Percentiles rank a stretch among this genome's conserved stretches.
Conservation (phyloP, 306 rosid species). For the Cucumis cinereus region DNA sequence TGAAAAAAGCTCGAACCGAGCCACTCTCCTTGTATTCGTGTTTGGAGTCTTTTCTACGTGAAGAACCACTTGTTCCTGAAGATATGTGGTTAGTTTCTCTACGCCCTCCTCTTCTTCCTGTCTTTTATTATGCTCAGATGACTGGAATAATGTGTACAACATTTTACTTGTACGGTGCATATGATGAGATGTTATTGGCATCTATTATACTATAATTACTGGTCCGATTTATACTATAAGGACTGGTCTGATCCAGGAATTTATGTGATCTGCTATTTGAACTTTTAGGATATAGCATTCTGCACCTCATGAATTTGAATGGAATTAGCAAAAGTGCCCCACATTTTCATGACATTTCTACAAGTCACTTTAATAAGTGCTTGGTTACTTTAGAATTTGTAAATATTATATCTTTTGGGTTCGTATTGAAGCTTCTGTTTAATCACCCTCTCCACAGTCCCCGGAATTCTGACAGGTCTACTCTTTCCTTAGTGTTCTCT, state of each 20-base stretch:
- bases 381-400: neutral
- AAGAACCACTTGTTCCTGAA: conserved; percentile 97
- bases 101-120: conserved; percentile 7
- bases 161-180: neutral
- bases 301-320: neutral
- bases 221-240: neutral
- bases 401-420: neutral
- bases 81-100: conserved; percentile 84
- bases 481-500: neutral
- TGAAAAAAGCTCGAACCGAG: conserved; percentile 87
- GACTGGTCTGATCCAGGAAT: neutral
- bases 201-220: neutral
- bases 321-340: neutral
- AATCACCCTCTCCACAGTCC: neutral
- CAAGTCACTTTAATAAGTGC: neutral
- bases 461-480: neutral
- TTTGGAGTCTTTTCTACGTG: conserved; percentile 91
- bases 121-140: neutral
- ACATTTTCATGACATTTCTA: neutral
- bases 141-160: neutral
- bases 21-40: conserved; percentile 93
- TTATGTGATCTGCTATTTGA: neutral
- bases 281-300: neutral
- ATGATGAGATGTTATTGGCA: too few relatives aligned
- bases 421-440: neutral